Percentiles rank a stretch among this genome's conserved stretches.
Evolutionary conservation across 179 eudicot genomes (phyloP).

Genomic region (Drosera spatulata): DNA sequence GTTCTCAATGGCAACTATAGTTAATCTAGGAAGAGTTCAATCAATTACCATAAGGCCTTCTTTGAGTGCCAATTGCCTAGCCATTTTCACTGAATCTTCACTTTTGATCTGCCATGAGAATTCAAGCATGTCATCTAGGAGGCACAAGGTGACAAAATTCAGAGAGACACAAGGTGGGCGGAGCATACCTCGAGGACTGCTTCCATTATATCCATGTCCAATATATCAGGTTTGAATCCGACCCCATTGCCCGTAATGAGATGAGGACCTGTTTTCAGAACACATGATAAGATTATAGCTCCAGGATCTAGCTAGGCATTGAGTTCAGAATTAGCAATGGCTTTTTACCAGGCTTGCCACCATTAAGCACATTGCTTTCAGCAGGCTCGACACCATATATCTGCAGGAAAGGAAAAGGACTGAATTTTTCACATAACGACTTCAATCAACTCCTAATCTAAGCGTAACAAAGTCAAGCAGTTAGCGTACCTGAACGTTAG

Average conservation of each 20-base stretch:
- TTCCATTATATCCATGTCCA: constrained; percentile 98
- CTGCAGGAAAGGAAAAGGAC: constrained; percentile 14
- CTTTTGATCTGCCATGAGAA: constrained; percentile 46
- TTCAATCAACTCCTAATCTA: background rate
- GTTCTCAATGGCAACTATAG: too few species aligned
- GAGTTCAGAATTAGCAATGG: background rate
- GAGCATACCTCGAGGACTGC: constrained; percentile 67
- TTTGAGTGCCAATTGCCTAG: constrained; percentile 71
- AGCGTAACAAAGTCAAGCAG: background rate
- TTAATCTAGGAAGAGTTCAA: background rate
- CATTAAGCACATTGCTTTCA: constrained; percentile 86
- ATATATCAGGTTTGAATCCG: constrained; percentile 89
- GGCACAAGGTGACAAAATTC: background rate
- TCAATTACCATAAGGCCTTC: constrained; percentile 86
- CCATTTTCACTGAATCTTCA: constrained; percentile 78
- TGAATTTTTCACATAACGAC: background rate
- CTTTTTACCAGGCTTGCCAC: constrained; percentile 84
- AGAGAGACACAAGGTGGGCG: background rate
- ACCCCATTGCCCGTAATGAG: constrained; percentile 91
- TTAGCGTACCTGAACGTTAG: constrained; percentile 63
- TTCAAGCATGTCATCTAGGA: background rate
- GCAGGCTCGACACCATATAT: constrained; percentile 90
- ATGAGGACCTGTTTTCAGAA: constrained; percentile 72
- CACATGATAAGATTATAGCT: too few species aligned
- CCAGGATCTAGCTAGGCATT: background rate